A percentile compares a stretch with the other conserved stretches of the same genome.
phyloP scores from a whole-genome alignment of 23 red algal genomes.

The Gracilaria vermiculophylla region DNA sequence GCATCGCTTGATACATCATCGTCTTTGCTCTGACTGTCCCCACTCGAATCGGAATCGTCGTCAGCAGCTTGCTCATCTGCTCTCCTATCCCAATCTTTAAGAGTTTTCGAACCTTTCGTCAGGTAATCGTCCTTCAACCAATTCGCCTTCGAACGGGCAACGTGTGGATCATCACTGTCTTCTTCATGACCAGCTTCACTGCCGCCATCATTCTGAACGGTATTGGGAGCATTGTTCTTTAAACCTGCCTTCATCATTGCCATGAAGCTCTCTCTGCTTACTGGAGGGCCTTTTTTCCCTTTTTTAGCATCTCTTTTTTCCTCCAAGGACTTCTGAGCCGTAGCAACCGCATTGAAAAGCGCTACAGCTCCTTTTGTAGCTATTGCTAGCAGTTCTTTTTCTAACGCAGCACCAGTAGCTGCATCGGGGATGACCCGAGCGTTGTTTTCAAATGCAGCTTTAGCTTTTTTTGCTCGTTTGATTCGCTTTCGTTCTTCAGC shows the following conservation, averaged over 20 bases:
- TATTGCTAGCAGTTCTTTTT: slow-evolving; percentile 46
- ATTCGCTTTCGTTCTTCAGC: slow-evolving; percentile 2
- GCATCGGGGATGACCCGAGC: slow-evolving; percentile 69
- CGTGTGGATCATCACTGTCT: neutral
- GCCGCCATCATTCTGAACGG: neutral
- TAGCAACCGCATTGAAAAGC: slow-evolving; percentile 69
- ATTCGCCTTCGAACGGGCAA: slow-evolving; percentile 2
- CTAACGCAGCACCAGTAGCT: slow-evolving; percentile 55
- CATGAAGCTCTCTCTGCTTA: slow-evolving; percentile 73
- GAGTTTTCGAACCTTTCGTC: slow-evolving; percentile 14
- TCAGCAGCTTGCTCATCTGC: neutral
- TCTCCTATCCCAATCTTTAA: slow-evolving; percentile 36
- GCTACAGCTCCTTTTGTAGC: slow-evolving; percentile 70
- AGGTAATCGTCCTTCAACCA: slow-evolving; percentile 55
- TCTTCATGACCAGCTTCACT: neutral
- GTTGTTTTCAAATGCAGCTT: slow-evolving; percentile 43
- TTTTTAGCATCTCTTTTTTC: neutral
- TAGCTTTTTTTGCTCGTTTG: slow-evolving; percentile 18
- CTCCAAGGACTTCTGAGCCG: slow-evolving; percentile 53
- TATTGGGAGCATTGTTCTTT: neutral
- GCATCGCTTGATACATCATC: neutral
- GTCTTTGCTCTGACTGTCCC: neutral
- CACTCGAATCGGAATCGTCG: slow-evolving; percentile 21
- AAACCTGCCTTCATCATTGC: slow-evolving; percentile 45
- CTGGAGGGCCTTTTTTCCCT: slow-evolving; percentile 33